These are phyloP conservation scores for Aspergillus fischeri DNA, from an alignment of 2,329 filamentous ascomycete species.

Conservation along the genomic window DNA sequence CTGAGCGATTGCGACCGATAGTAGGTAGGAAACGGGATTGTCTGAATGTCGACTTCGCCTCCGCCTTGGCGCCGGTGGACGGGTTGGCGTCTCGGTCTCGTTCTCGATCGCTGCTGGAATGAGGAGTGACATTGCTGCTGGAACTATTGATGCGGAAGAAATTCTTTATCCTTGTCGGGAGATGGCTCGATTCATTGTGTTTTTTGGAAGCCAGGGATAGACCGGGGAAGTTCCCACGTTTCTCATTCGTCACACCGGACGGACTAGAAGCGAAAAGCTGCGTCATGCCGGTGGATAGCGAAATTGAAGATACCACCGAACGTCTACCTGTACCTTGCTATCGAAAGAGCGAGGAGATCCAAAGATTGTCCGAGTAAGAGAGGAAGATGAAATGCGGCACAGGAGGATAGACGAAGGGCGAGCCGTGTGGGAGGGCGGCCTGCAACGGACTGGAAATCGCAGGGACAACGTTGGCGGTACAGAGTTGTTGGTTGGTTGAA, in stretches of 20 bases:
- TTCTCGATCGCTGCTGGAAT: conserved; percentile 23
- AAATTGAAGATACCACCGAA: background rate
- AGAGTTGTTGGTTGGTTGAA: conserved; percentile 1
- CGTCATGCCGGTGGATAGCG: conserved; percentile 32
- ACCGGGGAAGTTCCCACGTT: conserved; percentile 44
- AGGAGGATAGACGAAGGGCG: background rate
- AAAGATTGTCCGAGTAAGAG: background rate
- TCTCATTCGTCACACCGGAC: conserved; percentile 42
- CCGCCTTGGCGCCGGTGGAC: conserved; percentile 49
- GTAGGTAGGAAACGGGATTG: conserved; percentile 86
- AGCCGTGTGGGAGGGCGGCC: background rate
- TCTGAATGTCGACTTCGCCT: conserved; percentile 66
- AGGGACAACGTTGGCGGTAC: conserved; percentile 1
- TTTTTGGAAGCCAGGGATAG: conserved; percentile 44
- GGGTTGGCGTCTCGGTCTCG: conserved; percentile 39
- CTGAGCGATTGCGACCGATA: conserved; percentile 81
- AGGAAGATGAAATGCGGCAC: background rate
- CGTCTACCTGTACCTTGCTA: background rate
- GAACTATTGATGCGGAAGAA: conserved; percentile 64
- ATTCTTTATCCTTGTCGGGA: conserved; percentile 64
- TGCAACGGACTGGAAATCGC: background rate
- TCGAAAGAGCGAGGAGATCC: background rate
- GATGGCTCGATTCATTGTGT: conserved; percentile 45
- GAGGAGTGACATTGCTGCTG: conserved; percentile 38
- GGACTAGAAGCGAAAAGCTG: conserved; percentile 40